These are phyloP conservation scores for Cyclostephanos tholiformis DNA, from an alignment of 108 stramenopile genomes.

Conservation along the genomic window DNA sequence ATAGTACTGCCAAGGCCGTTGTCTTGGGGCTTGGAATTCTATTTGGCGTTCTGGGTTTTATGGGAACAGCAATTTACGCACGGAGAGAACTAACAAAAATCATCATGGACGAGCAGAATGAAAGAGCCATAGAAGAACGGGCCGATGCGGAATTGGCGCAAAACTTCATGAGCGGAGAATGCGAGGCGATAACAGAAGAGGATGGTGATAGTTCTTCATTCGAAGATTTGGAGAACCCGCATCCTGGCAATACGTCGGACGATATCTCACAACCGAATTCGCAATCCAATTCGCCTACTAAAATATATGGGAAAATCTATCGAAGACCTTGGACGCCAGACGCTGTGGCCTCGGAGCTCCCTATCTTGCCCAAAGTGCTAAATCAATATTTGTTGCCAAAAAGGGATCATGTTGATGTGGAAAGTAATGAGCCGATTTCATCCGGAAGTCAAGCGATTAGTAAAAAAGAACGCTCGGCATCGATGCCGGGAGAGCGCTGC, in stretches of 20 bases:
- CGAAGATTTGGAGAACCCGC: slow-evolving; percentile 30
- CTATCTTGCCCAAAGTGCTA: slow-evolving; percentile 35
- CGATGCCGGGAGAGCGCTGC: not conserved
- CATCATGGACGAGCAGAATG: slow-evolving; percentile 36
- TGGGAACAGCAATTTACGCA: slow-evolving; percentile 48
- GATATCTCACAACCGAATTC: not conserved
- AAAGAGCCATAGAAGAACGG: slow-evolving; percentile 26
- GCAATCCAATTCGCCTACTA: not conserved
- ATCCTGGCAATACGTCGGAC: slow-evolving; percentile 9
- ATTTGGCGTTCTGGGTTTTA: slow-evolving; percentile 33
- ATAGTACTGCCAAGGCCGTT: slow-evolving; percentile 31
- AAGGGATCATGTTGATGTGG: slow-evolving; percentile 2
- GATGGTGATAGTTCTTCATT: slow-evolving; percentile 9
- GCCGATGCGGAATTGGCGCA: slow-evolving; percentile 7
- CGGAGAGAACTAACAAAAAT: slow-evolving; percentile 48
- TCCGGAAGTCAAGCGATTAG: not conserved
- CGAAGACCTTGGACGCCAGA: slow-evolving; percentile 28
- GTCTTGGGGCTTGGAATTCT: slow-evolving; percentile 43
- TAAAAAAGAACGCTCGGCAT: not conserved
- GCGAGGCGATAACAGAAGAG: not conserved
- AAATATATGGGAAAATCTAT: not conserved
- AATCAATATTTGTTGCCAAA: slow-evolving; percentile 4
- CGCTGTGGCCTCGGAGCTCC: slow-evolving; percentile 28
- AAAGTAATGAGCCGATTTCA: not conserved
- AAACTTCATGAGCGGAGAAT: not conserved